These are phyloP conservation scores for Candida gigantensis DNA, from an alignment of 1,139 yeast species.

Conservation along the genomic window DNA sequence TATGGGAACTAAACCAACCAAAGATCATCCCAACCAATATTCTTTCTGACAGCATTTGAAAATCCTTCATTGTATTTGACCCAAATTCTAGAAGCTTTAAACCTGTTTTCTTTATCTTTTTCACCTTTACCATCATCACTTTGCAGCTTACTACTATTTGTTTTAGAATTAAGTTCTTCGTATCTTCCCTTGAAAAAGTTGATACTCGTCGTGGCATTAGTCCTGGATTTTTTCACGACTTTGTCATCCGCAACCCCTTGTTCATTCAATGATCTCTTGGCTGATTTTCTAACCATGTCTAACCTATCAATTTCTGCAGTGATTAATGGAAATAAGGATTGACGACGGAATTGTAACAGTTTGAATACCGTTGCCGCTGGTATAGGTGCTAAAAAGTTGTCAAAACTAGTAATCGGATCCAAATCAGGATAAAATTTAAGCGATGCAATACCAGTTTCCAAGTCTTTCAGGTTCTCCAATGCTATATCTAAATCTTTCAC, in stretches of 20 bases:
- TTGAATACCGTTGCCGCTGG: conserved; percentile 19
- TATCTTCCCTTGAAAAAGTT: conserved; percentile 45
- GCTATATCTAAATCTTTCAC: conserved; percentile 28
- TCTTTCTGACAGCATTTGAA: conserved; percentile 89
- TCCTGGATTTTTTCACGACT: conserved; percentile 27
- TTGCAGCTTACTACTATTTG: too few species aligned
- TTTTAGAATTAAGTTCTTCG: conserved; percentile 29
- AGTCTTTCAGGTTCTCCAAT: conserved; percentile 36
- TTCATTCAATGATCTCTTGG: conserved; percentile 32
- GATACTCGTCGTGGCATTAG: conserved; percentile 25
- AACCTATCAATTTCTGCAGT: conserved; percentile 43
- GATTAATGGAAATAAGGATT: conserved; percentile 40
- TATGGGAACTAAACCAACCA: conserved; percentile 43
- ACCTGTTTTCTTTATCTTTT: conserved; percentile 13
- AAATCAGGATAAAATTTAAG: conserved; percentile 39
- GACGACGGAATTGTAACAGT: conserved; percentile 31
- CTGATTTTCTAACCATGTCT: conserved; percentile 22
- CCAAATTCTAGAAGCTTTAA: conserved; percentile 62
- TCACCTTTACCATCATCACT: conserved; percentile 6
- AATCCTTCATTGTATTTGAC: conserved; percentile 92
- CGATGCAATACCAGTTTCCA: conserved; percentile 31
- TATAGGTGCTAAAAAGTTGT: conserved; percentile 22
- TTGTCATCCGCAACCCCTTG: conserved; percentile 21
- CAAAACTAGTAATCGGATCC: conserved; percentile 34
- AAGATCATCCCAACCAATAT: conserved; percentile 75